Base-by-base conservation (phyloP, 2,329 filamentous ascomycete genomes). In the Ceratocystis alfenasii region DNA sequence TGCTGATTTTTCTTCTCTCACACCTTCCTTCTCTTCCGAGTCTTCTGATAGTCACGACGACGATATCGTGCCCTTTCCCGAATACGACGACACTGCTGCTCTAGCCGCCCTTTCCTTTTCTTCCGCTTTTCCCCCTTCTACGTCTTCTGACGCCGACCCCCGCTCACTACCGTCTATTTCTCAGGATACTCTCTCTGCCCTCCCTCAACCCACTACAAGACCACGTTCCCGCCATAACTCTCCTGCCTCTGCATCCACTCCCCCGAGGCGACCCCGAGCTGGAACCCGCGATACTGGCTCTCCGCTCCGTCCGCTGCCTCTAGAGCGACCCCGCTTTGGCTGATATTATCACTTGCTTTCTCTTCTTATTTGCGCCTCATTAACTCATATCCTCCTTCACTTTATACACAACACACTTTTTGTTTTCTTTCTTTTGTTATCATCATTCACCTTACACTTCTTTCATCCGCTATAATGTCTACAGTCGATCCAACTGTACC, bases 401-500 rank as follows among this genome's bases (percentile, higher is more conserved):
- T 41, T 41, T 41, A 41, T 41, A 36, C 61, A 64, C 50, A 28
- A 59, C 33, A 17, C 17, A 36, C 5, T 8, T 59, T 55, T 59
- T 59, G 25, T 36, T 30, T 59, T 59, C 28, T 36, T 30, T 36
- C 22, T 59, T 33, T 36, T 59, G 33, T 33, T 33, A 25, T 33
- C 12, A 41, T 15, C 10, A 41, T 41, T 41, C 12, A 17, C 30
- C 25, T 33, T 33, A 50, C 30, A 63, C 12, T 65, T 53, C 25
- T 62, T 45, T 62, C 36, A 64, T 36, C n/a, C 12, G 36, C 36
- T 53, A 60, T 65, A 48, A 66, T 62, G 59, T 62, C 65, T 36
- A 60, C 25, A 57, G 46, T 65, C n/a, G 55, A 68, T 63, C 46
- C 64, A n/a, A 68, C 36, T 66, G 83, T 96, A 71, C 93, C 94